Evolutionary conservation across 345 rosid genomes (phyloP).

Genomic region (Citropsis articulata): DNA sequence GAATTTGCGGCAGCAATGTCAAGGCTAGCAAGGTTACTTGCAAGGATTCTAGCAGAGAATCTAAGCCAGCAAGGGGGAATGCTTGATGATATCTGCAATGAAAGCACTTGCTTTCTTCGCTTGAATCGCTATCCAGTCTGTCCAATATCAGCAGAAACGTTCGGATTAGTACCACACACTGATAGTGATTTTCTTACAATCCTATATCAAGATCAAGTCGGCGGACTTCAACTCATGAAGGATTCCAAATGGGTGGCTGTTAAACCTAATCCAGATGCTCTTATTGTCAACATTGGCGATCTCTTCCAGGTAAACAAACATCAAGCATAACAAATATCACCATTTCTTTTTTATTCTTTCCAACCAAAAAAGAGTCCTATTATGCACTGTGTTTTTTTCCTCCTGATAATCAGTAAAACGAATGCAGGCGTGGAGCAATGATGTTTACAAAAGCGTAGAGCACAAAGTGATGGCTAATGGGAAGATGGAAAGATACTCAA

Average conservation of each 20-base stretch:
- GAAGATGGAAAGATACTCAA: constrained; percentile 48
- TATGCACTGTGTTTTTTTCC: too few species aligned
- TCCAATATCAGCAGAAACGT: constrained; percentile 38
- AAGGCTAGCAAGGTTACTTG: constrained; percentile 46
- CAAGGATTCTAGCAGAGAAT: constrained; percentile 44
- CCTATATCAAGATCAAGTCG: constrained; percentile 64
- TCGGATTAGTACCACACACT: constrained; percentile 64
- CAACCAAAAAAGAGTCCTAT: not conserved
- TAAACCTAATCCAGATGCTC: constrained; percentile 60
- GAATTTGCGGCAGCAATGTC: constrained; percentile 55
- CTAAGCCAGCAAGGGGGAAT: constrained; percentile 24
- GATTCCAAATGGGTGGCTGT: constrained; percentile 68
- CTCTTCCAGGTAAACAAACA: constrained; percentile 56
- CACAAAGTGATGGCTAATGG: constrained; percentile 54
- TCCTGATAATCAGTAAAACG: not conserved
- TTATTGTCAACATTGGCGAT: constrained; percentile 71
- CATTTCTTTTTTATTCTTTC: not conserved
- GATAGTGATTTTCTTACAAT: constrained; percentile 71
- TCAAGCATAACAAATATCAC: not conserved
- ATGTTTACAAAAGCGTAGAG: constrained; percentile 59
- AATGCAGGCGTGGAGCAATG: constrained; percentile 71
- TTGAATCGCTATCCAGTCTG: constrained; percentile 59
- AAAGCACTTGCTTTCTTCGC: constrained; percentile 55
- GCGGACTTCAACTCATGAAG: constrained; percentile 69
- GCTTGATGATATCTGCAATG: constrained; percentile 36